Conservation (phyloP, 1,284 basidiomycete species). For the Ceraceosorus bombacis region DNA sequence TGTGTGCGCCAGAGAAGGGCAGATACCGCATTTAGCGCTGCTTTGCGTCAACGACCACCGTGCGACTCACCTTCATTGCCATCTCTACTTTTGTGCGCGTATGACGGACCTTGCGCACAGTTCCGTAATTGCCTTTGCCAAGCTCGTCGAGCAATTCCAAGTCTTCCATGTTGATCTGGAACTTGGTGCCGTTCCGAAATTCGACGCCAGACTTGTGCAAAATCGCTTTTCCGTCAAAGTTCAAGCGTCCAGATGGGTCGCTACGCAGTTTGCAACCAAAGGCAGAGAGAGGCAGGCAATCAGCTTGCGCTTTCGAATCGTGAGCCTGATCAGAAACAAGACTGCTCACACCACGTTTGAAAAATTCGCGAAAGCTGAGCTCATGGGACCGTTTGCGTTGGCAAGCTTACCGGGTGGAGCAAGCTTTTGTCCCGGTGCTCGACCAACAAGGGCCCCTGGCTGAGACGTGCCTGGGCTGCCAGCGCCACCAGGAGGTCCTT, state of each 20-base stretch:
- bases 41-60: neutral
- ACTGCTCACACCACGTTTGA: conserved; percentile 70
- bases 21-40: neutral
- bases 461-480: conserved; percentile 4
- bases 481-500: neutral
- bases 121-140: conserved; percentile 93
- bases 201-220: conserved; percentile 87
- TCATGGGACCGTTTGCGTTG: conserved; percentile 50
- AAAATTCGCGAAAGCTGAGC: conserved; percentile 83
- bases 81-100: conserved; percentile 88
- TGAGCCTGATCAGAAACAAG: neutral
- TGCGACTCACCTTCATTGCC: conserved; percentile 83
- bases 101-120: conserved; percentile 89
- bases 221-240: conserved; percentile 87
- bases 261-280: conserved; percentile 5
- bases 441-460: conserved; percentile 9
- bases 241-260: conserved; percentile 86
- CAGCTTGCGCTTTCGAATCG: neutral
- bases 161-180: conserved; percentile 92
- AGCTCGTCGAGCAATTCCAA: conserved; percentile 78
- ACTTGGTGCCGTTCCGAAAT: conserved; percentile 84
- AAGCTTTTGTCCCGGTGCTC: conserved; percentile 46
- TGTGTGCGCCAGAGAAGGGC: neutral
- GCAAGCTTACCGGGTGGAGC: conserved; percentile 50
- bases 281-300: neutral